These are phyloP conservation scores for Lactarius trivialis DNA, from an alignment of 768 basidiomycete species.

Conservation along the genomic window DNA sequence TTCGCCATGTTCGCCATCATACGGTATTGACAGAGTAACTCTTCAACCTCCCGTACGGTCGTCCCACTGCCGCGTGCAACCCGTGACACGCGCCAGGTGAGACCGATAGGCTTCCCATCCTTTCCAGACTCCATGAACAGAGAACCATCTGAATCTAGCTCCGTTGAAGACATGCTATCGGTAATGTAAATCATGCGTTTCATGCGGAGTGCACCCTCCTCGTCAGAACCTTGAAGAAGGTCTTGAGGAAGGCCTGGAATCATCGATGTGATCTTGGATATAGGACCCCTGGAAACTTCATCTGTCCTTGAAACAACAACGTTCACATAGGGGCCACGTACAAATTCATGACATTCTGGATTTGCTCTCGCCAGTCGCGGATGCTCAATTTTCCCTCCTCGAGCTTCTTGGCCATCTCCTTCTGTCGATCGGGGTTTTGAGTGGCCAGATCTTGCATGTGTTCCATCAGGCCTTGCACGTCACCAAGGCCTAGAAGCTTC, in stretches of 20 bases:
- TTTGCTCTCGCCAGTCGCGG: slow-evolving; percentile 96
- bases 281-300: slow-evolving; percentile 70
- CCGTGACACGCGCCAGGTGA: slow-evolving; percentile 85
- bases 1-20: slow-evolving; percentile 99
- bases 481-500: slow-evolving; percentile 91
- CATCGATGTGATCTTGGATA: slow-evolving; percentile 98
- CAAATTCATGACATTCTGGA: slow-evolving; percentile 98
- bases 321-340: slow-evolving; percentile 33
- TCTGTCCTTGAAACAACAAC: slow-evolving; percentile 13
- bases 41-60: slow-evolving; percentile 95
- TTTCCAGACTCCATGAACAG: slow-evolving; percentile 82
- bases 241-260: slow-evolving; percentile 95
- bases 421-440: slow-evolving; percentile 93
- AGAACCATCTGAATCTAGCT: slow-evolving; percentile 92
- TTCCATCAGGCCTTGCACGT: slow-evolving; percentile 95
- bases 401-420: slow-evolving; percentile 96
- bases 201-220: slow-evolving; percentile 84
- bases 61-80: slow-evolving; percentile 94
- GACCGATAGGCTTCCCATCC: slow-evolving; percentile 75
- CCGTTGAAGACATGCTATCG: slow-evolving; percentile 90
- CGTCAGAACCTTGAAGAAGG: slow-evolving; percentile 85
- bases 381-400: slow-evolving; percentile 97
- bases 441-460: slow-evolving; percentile 96
- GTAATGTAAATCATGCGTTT: slow-evolving; percentile 99
- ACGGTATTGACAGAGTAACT: slow-evolving; percentile 89